Conservation (phyloP, 257 asterid species). For the Asclepias syriaca region DNA sequence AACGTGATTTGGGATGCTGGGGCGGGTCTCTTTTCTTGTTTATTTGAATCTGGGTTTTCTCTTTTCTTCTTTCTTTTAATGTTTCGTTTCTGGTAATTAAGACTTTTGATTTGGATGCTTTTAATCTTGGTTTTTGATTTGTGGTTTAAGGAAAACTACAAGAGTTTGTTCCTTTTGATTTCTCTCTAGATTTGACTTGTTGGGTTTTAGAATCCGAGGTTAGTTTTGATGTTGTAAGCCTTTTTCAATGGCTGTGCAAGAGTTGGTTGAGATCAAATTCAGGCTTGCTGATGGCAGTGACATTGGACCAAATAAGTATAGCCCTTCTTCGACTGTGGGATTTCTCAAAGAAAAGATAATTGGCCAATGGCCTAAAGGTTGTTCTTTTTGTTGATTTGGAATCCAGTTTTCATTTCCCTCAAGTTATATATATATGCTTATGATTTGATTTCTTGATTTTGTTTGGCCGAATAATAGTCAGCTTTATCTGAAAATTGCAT, state of each 20-base stretch:
- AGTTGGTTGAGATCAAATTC: conserved; percentile 79
- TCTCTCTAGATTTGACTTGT: conserved; percentile 25
- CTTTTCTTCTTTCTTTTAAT: background rate
- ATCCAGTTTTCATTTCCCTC: background rate
- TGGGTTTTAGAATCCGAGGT: conserved; percentile 34
- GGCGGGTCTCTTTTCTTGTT: conserved; percentile 3
- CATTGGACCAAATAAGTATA: conserved; percentile 82
- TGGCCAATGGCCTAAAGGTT: conserved; percentile 93
- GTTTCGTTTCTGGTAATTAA: background rate
- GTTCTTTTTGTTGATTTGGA: background rate
- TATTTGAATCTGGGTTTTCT: conserved; percentile 9
- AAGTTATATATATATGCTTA: background rate
- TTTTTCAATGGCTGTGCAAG: conserved; percentile 67
- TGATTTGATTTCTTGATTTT: background rate
- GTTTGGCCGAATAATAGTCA: background rate
- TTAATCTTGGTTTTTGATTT: conserved; percentile 5
- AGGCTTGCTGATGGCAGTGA: conserved; percentile 97
- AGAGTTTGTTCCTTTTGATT: conserved; percentile 2
- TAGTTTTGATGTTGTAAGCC: conserved; percentile 18
- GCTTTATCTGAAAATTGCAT: background rate
- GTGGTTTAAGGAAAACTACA: background rate
- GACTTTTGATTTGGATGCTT: conserved; percentile 4
- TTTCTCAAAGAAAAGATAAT: conserved; percentile 86
- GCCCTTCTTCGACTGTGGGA: conserved; percentile 55
- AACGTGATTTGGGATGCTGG: background rate